Evolutionary conservation across 768 basidiomycete genomes (phyloP).

Genomic region (Naematelia encephala): DNA sequence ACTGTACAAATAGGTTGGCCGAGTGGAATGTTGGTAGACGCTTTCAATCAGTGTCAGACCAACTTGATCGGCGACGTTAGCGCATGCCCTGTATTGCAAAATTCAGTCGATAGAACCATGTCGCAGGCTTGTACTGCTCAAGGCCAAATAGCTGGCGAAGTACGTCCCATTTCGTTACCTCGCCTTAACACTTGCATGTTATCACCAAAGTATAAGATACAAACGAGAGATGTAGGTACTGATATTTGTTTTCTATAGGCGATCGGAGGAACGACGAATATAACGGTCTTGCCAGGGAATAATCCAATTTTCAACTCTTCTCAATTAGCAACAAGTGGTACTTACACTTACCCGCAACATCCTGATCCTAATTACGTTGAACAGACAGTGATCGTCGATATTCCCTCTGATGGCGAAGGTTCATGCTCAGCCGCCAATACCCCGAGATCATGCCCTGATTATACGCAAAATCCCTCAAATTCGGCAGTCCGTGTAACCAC

Average conservation of each 20-base stretch:
- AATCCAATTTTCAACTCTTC: constrained; percentile 35
- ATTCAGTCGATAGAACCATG: background rate
- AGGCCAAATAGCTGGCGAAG: constrained; percentile 28
- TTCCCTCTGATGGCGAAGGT: constrained; percentile 13
- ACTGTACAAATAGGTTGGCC: constrained; percentile 24
- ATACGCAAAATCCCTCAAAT: background rate
- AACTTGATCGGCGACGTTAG: constrained; percentile 1
- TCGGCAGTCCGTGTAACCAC: too few relatives aligned
- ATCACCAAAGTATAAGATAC: background rate
- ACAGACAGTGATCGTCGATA: constrained; percentile 15
- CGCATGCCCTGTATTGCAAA: constrained; percentile 11
- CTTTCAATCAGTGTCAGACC: constrained; percentile 21
- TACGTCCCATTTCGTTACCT: constrained; percentile 9
- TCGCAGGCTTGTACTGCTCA: constrained; percentile 11
- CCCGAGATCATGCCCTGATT: constrained; percentile 16
- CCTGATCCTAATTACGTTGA: constrained; percentile 14
- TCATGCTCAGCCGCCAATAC: constrained; percentile 6
- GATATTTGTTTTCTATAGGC: constrained; percentile 5
- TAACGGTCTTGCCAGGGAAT: constrained; percentile 21
- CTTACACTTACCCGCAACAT: constrained; percentile 11
- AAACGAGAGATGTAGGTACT: background rate
- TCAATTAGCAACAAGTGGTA: background rate
- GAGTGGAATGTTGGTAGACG: constrained; percentile 25
- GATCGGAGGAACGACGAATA: constrained; percentile 6
- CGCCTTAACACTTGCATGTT: background rate